Base-by-base conservation (phyloP, 2,329 filamentous ascomycete species). In the Sclerotinia borealis region DNA sequence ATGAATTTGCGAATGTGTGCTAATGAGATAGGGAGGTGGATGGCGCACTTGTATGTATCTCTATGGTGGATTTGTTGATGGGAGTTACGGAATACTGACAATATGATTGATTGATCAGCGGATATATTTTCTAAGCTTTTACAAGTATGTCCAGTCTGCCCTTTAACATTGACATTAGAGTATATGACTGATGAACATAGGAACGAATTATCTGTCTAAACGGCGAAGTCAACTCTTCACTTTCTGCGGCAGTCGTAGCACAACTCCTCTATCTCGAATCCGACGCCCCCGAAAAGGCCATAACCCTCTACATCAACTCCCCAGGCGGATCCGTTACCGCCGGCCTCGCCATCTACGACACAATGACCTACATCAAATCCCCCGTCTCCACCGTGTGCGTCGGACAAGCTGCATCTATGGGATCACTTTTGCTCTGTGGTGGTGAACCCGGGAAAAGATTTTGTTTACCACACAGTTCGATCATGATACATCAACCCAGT, bases 201-300 rank as follows among this genome's bases (percentile, higher is more conserved):
- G 93, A 98, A 81, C 91, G 93, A 67, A 98, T 98, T 72, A 84
- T 99, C 73, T 96, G 91, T 75, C 84, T 98, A 41, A 97, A 96
- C 73, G 93, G 93, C 72, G 83, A 90, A 73, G 92, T 98, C 64
- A 90, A 98, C 78, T 91, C 96, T 74, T 88, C 85, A 48, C 86
- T 95, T 69, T 96, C 92, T 43, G 93, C 95, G n/a, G 91, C 90
- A 48, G 92, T 98, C 67, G 93, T 98, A 34, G 92, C 95, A 1
- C 96, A 99, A 76, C 86, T 99, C 27, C 89, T 99, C 67, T 99
- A 93, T 84, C 92, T 99, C 76, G 96, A 99, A 81, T 95, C 93
- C 72, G 95, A 99, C 74, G 92, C 91, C 73, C 93, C 93, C 4
- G 87, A 96, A 63, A 97, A 96, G 76, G 90, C 92, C 15, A 98